These are phyloP conservation scores for Phytophthora kernoviae DNA, from an alignment of 352 stramenopile species.

Conservation along the genomic window DNA sequence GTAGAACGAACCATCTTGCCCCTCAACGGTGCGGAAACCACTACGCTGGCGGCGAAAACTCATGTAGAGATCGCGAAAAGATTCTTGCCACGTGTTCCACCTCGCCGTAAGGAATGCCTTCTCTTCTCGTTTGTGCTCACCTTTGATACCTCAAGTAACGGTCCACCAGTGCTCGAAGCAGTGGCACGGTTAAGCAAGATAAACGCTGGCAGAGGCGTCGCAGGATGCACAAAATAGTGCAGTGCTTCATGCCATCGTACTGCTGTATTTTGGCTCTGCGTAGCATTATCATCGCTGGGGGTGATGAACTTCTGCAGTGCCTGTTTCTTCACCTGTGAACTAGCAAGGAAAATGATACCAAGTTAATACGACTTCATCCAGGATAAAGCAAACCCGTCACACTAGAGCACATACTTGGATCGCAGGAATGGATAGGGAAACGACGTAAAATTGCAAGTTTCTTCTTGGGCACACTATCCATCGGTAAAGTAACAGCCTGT, in stretches of 20 bases:
- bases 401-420: constrained; percentile 43
- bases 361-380: constrained; percentile 1
- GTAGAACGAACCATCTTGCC: constrained; percentile 47
- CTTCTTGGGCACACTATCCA: constrained; percentile 67
- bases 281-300: background rate
- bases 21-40: background rate
- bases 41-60: constrained; percentile 42
- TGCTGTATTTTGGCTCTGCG: constrained; percentile 18
- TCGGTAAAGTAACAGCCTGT: constrained; percentile 47
- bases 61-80: constrained; percentile 75
- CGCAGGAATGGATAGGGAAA: constrained; percentile 72
- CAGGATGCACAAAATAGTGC: constrained; percentile 74
- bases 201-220: constrained; percentile 50
- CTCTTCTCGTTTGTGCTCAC: constrained; percentile 50
- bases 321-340: constrained; percentile 41
- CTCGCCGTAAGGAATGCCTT: constrained; percentile 64
- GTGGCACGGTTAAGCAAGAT: constrained; percentile 51
- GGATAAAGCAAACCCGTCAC: background rate
- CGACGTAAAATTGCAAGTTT: constrained; percentile 63
- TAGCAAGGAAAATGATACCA: constrained; percentile 10
- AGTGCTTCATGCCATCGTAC: constrained; percentile 69
- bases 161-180: constrained; percentile 27
- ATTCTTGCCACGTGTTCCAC: constrained; percentile 66
- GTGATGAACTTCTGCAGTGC: constrained; percentile 39
- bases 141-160: constrained; percentile 24